Conservation (phyloP, 164 flowering plant species). For the Nymphaea thermarum region DNA sequence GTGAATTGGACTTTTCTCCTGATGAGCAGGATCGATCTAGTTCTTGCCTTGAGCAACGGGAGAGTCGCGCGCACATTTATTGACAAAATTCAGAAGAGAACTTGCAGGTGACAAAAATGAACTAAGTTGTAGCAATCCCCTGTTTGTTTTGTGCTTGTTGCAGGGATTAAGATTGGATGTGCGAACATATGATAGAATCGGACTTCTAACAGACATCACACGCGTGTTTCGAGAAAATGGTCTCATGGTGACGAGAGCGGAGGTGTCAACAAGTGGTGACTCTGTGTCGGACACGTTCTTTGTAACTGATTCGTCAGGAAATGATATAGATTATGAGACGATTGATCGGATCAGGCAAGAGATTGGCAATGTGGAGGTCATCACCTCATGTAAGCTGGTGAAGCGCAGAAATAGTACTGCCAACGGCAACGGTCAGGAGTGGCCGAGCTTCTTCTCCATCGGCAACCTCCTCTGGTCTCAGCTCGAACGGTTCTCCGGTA, state of each 20-base stretch:
- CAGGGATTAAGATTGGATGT: conserved; percentile 82
- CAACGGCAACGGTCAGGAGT: conserved; percentile 12
- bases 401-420: conserved; percentile 3
- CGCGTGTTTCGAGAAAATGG: conserved; percentile 75
- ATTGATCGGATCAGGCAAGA: conserved; percentile 41
- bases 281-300: conserved; percentile 57
- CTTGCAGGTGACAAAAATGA: neutral
- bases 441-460: conserved; percentile 25
- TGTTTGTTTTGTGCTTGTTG: neutral
- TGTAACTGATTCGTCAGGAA: conserved; percentile 54
- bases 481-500: conserved; percentile 61
- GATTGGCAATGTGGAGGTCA: conserved; percentile 27
- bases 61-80: too few species aligned
- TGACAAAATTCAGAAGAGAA: too few species aligned
- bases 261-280: conserved; percentile 44
- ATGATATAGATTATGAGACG: conserved; percentile 24
- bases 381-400: conserved; percentile 18
- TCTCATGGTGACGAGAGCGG: conserved; percentile 52
- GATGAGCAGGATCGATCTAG: neutral
- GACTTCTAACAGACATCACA: conserved; percentile 67
- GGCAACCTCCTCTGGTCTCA: conserved; percentile 69
- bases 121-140: neutral
- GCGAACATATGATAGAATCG: conserved; percentile 40
- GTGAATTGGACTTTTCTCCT: neutral
- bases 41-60: neutral